These are phyloP conservation scores for Cercospora citrullina DNA, from an alignment of 2,329 filamentous ascomycete species.

Conservation along the genomic window DNA sequence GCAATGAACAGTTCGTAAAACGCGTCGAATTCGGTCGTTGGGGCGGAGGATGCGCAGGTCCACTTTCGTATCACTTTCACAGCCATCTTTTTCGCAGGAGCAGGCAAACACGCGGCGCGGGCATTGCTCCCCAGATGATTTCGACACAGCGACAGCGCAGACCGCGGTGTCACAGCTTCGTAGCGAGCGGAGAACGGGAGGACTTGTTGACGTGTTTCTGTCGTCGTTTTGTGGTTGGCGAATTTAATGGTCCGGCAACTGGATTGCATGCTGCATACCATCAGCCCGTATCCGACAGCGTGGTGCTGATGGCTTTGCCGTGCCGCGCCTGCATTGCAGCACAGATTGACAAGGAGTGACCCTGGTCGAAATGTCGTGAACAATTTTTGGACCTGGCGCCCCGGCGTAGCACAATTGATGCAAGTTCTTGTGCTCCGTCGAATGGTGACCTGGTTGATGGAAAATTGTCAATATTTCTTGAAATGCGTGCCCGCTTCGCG, in stretches of 20 bases:
- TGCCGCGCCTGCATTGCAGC: conserved; percentile 3
- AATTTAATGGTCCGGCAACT: neutral
- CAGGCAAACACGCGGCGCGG: neutral
- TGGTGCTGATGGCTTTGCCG: conserved; percentile 8
- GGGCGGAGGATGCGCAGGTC: conserved; percentile 4
- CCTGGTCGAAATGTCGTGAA: conserved; percentile 6
- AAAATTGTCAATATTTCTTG: neutral
- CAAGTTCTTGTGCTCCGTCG: neutral
- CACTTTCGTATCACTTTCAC: conserved; percentile 7
- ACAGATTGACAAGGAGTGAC: neutral
- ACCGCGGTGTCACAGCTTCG: neutral
- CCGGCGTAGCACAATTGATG: conserved; percentile 3
- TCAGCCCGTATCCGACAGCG: neutral
- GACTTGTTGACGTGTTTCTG: neutral
- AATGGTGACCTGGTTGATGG: neutral
- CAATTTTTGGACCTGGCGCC: conserved; percentile 6
- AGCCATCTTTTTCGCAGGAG: neutral
- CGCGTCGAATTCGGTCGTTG: conserved; percentile 1
- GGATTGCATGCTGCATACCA: neutral
- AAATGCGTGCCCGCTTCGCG: neutral
- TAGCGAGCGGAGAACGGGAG: neutral
- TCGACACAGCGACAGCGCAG: neutral
- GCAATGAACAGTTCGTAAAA: conserved; percentile 12
- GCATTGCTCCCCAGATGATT: neutral
- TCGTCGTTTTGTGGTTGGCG: neutral